phyloP scores from a whole-genome alignment of 371 early-diverging fungal species.

The Mucor circinelloides region DNA sequence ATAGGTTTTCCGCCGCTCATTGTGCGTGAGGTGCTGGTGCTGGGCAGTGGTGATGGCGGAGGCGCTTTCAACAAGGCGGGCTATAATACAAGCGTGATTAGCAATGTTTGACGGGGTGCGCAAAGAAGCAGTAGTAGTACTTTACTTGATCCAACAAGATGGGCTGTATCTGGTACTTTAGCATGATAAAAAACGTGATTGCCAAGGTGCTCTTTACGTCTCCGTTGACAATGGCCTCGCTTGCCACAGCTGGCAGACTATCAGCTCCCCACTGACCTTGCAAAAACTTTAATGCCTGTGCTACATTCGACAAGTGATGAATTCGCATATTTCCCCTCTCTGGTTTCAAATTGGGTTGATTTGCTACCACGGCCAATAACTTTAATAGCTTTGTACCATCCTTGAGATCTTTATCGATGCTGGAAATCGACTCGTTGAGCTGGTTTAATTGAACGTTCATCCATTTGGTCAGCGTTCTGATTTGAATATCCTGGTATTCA shows the following conservation, averaged over 20 bases:
- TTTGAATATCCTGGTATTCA: slow-evolving; percentile 66
- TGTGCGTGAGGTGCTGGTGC: slow-evolving; percentile 16
- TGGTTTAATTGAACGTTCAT: slow-evolving; percentile 73
- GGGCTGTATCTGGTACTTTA: slow-evolving; percentile 64
- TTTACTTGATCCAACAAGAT: slow-evolving; percentile 26
- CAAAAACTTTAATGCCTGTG: slow-evolving; percentile 70
- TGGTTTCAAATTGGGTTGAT: slow-evolving; percentile 51
- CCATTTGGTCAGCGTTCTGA: slow-evolving; percentile 83
- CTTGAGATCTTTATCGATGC: slow-evolving; percentile 60
- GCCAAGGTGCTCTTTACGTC: slow-evolving; percentile 84
- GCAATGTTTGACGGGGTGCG: no score
- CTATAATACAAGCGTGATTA: no score
- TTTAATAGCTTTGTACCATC: slow-evolving; percentile 65
- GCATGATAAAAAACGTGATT: slow-evolving; percentile 78
- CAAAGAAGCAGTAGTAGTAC: no score
- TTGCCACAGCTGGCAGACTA: slow-evolving; percentile 72
- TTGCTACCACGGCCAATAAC: slow-evolving; percentile 57
- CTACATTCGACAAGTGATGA: slow-evolving; percentile 81
- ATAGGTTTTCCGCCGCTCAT: slow-evolving; percentile 12
- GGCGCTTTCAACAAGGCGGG: slow-evolving; percentile 3
- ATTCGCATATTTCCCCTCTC: slow-evolving; percentile 70
- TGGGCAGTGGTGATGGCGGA: slow-evolving; percentile 25
- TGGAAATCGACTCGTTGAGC: slow-evolving; percentile 33
- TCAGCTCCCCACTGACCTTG: slow-evolving; percentile 60
- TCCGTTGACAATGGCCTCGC: slow-evolving; percentile 83